Base-by-base conservation (phyloP, 768 basidiomycete genomes). In the Boletus coccyginus region DNA sequence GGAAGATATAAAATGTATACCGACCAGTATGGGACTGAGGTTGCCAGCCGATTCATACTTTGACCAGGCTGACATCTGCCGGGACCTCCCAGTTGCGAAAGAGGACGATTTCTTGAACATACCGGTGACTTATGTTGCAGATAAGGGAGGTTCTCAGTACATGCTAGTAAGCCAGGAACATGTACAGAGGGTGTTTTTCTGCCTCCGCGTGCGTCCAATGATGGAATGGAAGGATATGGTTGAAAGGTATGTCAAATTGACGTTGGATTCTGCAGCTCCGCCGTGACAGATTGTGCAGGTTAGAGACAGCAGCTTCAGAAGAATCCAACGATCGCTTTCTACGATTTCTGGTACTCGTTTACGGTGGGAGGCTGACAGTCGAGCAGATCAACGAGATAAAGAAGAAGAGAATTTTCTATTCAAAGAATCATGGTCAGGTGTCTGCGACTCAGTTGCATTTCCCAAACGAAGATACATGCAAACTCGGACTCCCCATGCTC, bases 31-130 rank as follows among this genome's bases (percentile, higher is more conserved):
- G 11, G 96, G 94, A 9, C 78, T 90, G 75, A 85, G 81, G 61
- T 66, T 69, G 21, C 91, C 95, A 0, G 67, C 70, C 4, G 83
- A 94, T 51, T 74, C 87, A 5, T 96, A 95, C 73, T 94, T 97
- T 66, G 74, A 86, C 11, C 90, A 84, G 58, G 94, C 87, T n/a
- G 83, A 90, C 61, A 76, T 98, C n/a, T 97, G 90, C 58, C 19
- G 19, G 11, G 74, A 27, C 24, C 41, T 52, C 19, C 52, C 62
- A 2, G 56, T 54, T 2, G 61, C 32, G 21, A 41, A 3, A 16
- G 62, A 53, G 27, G 0, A 1, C 3, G 7, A 14, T 14, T 63
- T 62, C 19, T 9, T 48, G 9, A 21, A 32, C 8, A 51, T 62
- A 21, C 39, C 31, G 1, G 16, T 1, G 5, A 62, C 43, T 40